Percentiles rank a stretch among this genome's conserved stretches.
phyloP scores from a whole-genome alignment of 495 filamentous ascomycete genomes.

The Pseudevernia furfuracea region DNA sequence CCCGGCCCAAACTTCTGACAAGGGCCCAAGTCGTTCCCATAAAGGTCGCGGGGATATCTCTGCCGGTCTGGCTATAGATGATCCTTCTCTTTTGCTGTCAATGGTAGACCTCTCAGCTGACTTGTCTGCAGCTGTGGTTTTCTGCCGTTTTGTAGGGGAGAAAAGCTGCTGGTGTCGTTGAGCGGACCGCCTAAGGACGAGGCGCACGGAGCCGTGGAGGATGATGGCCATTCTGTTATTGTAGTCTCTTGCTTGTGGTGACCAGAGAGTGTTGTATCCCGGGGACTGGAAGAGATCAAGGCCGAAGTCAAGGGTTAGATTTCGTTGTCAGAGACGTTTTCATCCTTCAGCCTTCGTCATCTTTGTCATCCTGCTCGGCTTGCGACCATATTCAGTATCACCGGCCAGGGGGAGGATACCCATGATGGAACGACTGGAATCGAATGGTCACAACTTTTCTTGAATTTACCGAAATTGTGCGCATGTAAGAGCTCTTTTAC shows the following conservation, averaged over 20 bases:
- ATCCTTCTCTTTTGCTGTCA: slow-evolving; percentile 3
- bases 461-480: not conserved
- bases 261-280: not conserved
- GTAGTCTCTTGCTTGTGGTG: not conserved
- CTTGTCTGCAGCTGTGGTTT: slow-evolving; percentile 13
- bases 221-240: slow-evolving; percentile 1
- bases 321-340: not conserved
- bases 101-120: slow-evolving; percentile 4
- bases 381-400: not conserved
- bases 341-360: not conserved
- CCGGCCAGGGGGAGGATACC: slow-evolving; percentile 53
- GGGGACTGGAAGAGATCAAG: not conserved
- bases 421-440: not conserved
- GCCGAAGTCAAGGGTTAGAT: not conserved
- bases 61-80: not conserved
- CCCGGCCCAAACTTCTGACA: slow-evolving; percentile 55
- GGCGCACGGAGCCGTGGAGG: slow-evolving; percentile 3
- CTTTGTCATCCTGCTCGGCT: slow-evolving; percentile 4
- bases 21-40: slow-evolving; percentile 31
- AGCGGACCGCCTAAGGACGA: slow-evolving; percentile 3
- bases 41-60: slow-evolving; percentile 10
- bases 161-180: slow-evolving; percentile 10
- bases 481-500: not conserved
- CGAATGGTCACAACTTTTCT: not conserved
- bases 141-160: slow-evolving; percentile 8